These are phyloP conservation scores for Flaveria ramosissima DNA, from an alignment of 129 eudicot genomes.

Conservation along the genomic window DNA sequence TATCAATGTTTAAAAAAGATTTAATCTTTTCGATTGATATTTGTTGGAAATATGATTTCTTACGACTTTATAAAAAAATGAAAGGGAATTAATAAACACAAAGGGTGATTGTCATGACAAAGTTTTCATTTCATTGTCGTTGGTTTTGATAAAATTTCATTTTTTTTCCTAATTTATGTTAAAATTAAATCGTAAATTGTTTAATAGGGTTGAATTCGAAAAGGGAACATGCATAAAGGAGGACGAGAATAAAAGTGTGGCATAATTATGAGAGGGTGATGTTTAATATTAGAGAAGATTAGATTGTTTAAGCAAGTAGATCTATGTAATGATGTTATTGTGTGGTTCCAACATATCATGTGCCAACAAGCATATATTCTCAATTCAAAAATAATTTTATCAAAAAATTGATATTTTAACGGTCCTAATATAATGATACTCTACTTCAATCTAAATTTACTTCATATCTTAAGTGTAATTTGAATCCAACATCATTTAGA, in stretches of 20 bases:
- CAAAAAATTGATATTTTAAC: neutral
- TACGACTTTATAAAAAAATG: conserved; percentile 13
- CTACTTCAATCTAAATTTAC: too few species aligned
- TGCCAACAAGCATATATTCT: conserved; percentile 41
- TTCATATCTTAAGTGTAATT: too few species aligned
- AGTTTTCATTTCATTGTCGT: neutral
- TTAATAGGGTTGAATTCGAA: conserved; percentile 20
- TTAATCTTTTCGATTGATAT: neutral
- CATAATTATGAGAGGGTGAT: conserved; percentile 36
- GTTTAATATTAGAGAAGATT: conserved; percentile 30
- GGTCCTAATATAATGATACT: too few species aligned
- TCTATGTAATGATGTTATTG: conserved; percentile 41
- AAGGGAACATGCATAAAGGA: conserved; percentile 30
- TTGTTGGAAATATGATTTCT: conserved; percentile 2
- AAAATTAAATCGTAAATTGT: neutral
- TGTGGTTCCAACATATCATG: conserved; percentile 44
- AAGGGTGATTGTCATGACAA: neutral
- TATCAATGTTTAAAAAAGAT: conserved; percentile 5
- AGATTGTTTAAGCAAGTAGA: conserved; percentile 31
- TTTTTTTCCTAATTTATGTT: neutral
- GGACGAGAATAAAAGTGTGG: conserved; percentile 30
- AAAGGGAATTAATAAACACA: neutral
- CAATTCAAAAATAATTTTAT: neutral
- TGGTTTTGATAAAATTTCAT: neutral
- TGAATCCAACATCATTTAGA: too few species aligned